These are phyloP conservation scores for Ascochyta fabae DNA, from an alignment of 2,329 filamentous ascomycete genomes.

Conservation along the genomic window DNA sequence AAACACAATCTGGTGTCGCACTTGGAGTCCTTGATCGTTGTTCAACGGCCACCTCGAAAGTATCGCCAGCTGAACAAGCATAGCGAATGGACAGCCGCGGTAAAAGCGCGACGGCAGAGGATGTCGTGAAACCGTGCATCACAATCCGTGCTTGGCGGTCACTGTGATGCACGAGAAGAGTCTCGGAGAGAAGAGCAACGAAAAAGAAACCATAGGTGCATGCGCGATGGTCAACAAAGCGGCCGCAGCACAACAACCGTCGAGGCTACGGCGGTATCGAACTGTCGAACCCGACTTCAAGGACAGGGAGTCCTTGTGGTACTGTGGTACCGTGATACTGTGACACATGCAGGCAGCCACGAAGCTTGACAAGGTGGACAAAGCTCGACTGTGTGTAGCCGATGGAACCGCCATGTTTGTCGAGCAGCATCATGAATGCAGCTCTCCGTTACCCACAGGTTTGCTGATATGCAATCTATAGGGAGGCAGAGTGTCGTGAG, in stretches of 20 bases:
- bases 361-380: conserved; percentile 14
- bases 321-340: conserved; percentile 1
- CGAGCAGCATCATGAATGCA: conserved; percentile 7
- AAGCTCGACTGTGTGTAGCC: conserved; percentile 1
- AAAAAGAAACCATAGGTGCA: conserved; percentile 17
- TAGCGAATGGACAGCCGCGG: not conserved
- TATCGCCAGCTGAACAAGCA: not conserved
- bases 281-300: conserved; percentile 1
- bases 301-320: conserved; percentile 3
- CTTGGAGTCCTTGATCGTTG: not conserved
- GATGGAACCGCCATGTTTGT: conserved; percentile 1
- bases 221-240: conserved; percentile 4
- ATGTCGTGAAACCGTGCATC: conserved; percentile 7
- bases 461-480: conserved; percentile 5
- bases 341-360: conserved; percentile 18
- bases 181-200: conserved; percentile 9
- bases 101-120: conserved; percentile 7
- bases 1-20: not conserved
- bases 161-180: conserved; percentile 6
- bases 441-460: conserved; percentile 8
- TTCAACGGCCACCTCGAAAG: not conserved
- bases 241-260: conserved; percentile 8
- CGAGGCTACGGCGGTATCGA: not conserved
- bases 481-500: not conserved
- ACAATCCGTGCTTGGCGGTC: conserved; percentile 7